Evolutionary conservation across 2,329 filamentous ascomycete genomes (phyloP).

Genomic region (Aspergillus caelatus): DNA sequence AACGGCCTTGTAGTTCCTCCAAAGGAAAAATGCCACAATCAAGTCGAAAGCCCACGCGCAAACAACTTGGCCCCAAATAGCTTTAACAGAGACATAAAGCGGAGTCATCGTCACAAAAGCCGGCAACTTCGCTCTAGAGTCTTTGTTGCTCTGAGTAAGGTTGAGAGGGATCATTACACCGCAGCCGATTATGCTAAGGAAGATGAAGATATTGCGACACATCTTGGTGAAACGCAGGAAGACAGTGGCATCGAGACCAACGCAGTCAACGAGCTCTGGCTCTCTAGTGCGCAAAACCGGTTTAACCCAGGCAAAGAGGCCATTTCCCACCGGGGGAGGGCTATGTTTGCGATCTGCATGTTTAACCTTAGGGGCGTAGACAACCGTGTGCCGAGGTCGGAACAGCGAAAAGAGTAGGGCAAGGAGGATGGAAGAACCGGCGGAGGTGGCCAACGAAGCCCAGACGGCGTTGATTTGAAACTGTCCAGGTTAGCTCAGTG

Average conservation of each 20-base stretch:
- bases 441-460: constrained; percentile 77
- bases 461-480: constrained; percentile 67
- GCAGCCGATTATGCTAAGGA: constrained; percentile 72
- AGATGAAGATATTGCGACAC: constrained; percentile 86
- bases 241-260: constrained; percentile 87
- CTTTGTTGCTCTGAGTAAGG: constrained; percentile 53
- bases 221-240: constrained; percentile 89
- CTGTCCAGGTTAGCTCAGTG: constrained; percentile 37
- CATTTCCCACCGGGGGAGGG: constrained; percentile 82
- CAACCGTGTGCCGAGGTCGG: constrained; percentile 85
- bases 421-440: constrained; percentile 73
- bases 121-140: constrained; percentile 25
- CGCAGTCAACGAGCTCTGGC: constrained; percentile 72
- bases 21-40: constrained; percentile 79
- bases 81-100: constrained; percentile 48
- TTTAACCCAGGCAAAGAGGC: constrained; percentile 83
- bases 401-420: constrained; percentile 83
- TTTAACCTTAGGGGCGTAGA: constrained; percentile 93
- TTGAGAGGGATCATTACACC: constrained; percentile 82
- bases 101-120: constrained; percentile 54
- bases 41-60: constrained; percentile 69
- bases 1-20: constrained; percentile 84
- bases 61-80: constrained; percentile 63
- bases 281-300: constrained; percentile 80
- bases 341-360: constrained; percentile 88